Evolutionary conservation across 2,329 filamentous ascomycete species (phyloP), one percentile per base, ranked within the genome.

Genomic region (Diaporthe australafricana): DNA sequence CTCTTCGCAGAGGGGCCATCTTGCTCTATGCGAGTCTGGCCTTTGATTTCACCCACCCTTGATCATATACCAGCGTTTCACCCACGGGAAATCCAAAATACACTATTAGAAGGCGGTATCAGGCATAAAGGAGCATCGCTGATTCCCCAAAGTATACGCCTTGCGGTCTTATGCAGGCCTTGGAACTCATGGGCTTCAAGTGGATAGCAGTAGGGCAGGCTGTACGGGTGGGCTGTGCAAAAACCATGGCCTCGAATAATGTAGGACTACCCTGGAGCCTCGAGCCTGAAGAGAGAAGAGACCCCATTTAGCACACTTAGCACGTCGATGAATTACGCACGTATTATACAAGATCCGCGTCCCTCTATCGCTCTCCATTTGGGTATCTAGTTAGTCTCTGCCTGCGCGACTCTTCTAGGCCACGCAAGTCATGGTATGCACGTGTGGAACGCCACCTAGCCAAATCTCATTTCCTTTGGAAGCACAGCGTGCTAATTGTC

Each of bases 401-500:
- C 16, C n/a, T 17, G 16, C 42, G 66, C 22, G 14, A 17, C 17
- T 27, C 45, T 30, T 25, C 55, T 55, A n/a, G n/a, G 50, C 20
- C 20, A 16, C 32, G 22, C 47, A 50, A n/a, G 30, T 38, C 17
- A n/a, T 40, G 47, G 25, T 48, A 38, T 48, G 9, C 6, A 63
- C 42, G 20, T 65, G 60, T 35, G 14, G n/a, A 32, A 32, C 25
- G 20, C 38, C 30, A 30, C n/a, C 20, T 45, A 7, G 8, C 30
- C 45, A 20, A 6, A 2, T 11, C 5, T 69, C 65, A 72, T 11
- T 17, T 63, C 60, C 42, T 92, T 74, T 86, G 87, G 80, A 98
- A 98, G 79, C 94, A 96, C 68, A 98, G 81, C 72, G 93, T 98
- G 78, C 92, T 96, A 50, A 98, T 94, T 2, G 93, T 94, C 85